Base-by-base conservation (phyloP, 495 filamentous ascomycete genomes). In the Hypoxylon cercidicola region DNA sequence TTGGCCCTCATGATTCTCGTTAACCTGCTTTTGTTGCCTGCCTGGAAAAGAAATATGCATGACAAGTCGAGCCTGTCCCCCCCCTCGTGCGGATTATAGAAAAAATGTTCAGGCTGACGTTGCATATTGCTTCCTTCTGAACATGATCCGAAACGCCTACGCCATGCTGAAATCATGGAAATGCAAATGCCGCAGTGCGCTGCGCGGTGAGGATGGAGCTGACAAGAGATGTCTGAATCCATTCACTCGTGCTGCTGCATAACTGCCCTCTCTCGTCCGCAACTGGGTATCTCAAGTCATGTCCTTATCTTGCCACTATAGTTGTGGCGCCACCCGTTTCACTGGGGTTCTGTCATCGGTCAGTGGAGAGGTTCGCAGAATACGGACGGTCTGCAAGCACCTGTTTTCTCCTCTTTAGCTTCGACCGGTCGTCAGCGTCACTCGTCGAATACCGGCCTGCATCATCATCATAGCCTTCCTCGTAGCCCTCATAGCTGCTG, bases 401-500 rank as follows among this genome's bases (percentile, higher is more conserved):
- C 82, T 86, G 84, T 75, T 85, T 86, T 70, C 81, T 78, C 54
- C 82, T 77, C 75, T 86, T 85, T 56, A 78, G 67, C 56, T 74
- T 75, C 28, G 62, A 71, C 64, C 80, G 78, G 21, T 83, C 77
- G 52, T 80, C 82, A 25, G 77, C 82, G 55, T 84, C 82, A 37
- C 78, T 79, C 18, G 81, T 83, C 37, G 82, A 85, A 48, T 85
- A 85, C 16, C 82, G 82, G 23, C 79, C 81, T 1, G 65, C 60
- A 52, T 84, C 81, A 57, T 84, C 82, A 54, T 85, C 83, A 45
- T 66, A 84, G 16, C 84, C 81, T 55, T 86, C 84, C 20, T 80
- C 82, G 65, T 86, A 86, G 41, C 84, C 84, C 59, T 86, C 84
- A 65, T 78, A 86, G 65, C 81, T 86, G 56, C 75, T 79, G 63